A percentile compares a stretch with the other conserved stretches of the same genome.
These are phyloP conservation scores for Pyrus communis DNA, from an alignment of 306 rosid species.

Conservation along the genomic window DNA sequence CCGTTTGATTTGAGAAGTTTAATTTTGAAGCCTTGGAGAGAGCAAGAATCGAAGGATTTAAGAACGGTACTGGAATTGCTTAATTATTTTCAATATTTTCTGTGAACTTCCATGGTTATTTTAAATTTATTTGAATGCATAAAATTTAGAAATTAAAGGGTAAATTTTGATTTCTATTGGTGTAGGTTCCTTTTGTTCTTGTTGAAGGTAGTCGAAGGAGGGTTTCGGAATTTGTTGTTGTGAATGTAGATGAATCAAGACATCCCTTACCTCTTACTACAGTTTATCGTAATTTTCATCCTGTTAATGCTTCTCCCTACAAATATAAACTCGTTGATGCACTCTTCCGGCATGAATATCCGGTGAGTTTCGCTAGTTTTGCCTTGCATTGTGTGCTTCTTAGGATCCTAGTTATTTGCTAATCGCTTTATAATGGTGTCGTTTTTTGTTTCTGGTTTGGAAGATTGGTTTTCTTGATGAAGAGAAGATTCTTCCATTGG, in stretches of 20 bases:
- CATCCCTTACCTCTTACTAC: conserved; percentile 78
- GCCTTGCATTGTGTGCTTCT: not conserved
- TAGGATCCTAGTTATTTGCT: not conserved
- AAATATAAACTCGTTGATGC: conserved; percentile 13
- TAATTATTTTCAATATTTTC: too few species aligned
- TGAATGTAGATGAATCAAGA: conserved; percentile 60
- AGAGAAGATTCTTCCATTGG: conserved; percentile 87
- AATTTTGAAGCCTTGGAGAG: conserved; percentile 56
- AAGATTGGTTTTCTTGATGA: conserved; percentile 84
- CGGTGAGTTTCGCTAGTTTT: conserved; percentile 42
- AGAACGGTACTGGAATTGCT: conserved; percentile 20
- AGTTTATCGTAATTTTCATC: conserved; percentile 69
- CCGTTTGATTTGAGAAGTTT: conserved; percentile 71
- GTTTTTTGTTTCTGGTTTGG: not conserved
- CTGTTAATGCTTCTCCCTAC: conserved; percentile 60
- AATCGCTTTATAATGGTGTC: too few species aligned
- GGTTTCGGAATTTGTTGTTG: conserved; percentile 38
- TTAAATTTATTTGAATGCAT: not conserved
- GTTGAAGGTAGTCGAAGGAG: conserved; percentile 40
- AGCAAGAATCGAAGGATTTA: conserved; percentile 49
- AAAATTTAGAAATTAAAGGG: not conserved
- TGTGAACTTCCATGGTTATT: not conserved
- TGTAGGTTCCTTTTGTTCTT: conserved; percentile 63
- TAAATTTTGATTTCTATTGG: not conserved
- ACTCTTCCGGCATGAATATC: conserved; percentile 20